Evolutionary conservation across 2,329 filamentous ascomycete species (phyloP).

Genomic region (Simplicillium aogashimaense): DNA sequence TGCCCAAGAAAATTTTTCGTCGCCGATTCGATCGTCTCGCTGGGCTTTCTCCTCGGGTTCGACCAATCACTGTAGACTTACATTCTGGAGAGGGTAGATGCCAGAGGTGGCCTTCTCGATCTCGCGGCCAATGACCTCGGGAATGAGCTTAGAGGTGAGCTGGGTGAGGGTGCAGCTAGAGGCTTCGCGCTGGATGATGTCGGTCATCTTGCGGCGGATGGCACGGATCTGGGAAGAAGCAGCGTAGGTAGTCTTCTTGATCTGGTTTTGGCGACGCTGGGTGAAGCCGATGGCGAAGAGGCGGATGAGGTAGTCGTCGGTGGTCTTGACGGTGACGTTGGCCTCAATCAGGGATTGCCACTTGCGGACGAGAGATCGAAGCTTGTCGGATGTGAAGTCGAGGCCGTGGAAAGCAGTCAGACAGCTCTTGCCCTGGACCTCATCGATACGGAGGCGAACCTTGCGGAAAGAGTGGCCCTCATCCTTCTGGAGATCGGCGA

Average conservation of each 20-base stretch:
- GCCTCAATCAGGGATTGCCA: slow-evolving; percentile 99
- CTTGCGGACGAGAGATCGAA: slow-evolving; percentile 97
- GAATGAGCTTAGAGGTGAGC: slow-evolving; percentile 97
- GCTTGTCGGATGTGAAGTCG: slow-evolving; percentile 99
- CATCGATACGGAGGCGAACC: slow-evolving; percentile 96
- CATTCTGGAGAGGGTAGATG: slow-evolving; percentile 99
- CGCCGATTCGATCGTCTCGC: too few relatives aligned
- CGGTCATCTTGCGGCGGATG: slow-evolving; percentile 99
- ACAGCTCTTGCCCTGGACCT: slow-evolving; percentile 99
- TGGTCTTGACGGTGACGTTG: slow-evolving; percentile 99
- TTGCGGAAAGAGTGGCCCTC: slow-evolving; percentile 99
- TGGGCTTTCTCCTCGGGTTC: too few relatives aligned
- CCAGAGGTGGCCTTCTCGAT: slow-evolving; percentile 99
- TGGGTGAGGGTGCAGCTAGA: slow-evolving; percentile 89
- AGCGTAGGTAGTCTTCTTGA: slow-evolving; percentile 99
- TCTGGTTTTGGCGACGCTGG: slow-evolving; percentile 98
- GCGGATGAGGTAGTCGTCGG: slow-evolving; percentile 98
- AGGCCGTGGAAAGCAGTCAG: slow-evolving; percentile 99
- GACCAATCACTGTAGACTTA: slow-evolving; percentile 34
- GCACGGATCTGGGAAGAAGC: slow-evolving; percentile 92
- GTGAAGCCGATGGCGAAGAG: slow-evolving; percentile 99
- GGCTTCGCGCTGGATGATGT: slow-evolving; percentile 97
- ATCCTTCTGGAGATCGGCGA: slow-evolving; percentile 98
- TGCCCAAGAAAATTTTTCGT: background rate
- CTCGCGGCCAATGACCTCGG: slow-evolving; percentile 98